Evolutionary conservation across 768 basidiomycete species (phyloP).

Genomic region (Leucosporidium creatinivorum): DNA sequence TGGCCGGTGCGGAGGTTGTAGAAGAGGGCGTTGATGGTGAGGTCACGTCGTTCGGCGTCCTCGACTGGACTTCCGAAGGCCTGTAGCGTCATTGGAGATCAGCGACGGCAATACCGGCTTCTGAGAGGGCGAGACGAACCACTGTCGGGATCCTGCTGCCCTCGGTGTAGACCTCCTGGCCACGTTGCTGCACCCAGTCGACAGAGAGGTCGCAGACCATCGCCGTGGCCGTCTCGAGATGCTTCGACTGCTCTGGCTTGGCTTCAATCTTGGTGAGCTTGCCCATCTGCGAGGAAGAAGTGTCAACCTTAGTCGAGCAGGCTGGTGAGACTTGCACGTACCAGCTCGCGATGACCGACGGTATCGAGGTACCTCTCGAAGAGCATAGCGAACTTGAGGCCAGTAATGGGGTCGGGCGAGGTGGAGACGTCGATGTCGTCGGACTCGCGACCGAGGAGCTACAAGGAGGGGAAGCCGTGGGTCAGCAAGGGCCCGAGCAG

Average conservation of each 20-base stretch:
- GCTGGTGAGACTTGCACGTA: background rate
- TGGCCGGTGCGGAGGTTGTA: constrained; percentile 81
- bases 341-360: constrained; percentile 49
- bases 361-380: constrained; percentile 59
- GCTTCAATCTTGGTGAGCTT: constrained; percentile 74
- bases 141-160: constrained; percentile 84
- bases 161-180: constrained; percentile 77
- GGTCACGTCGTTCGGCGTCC: constrained; percentile 83
- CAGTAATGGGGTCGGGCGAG: constrained; percentile 65
- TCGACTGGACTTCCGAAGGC: constrained; percentile 83
- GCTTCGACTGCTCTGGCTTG: constrained; percentile 96
- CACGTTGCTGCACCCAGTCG: constrained; percentile 84
- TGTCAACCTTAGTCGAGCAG: no score
- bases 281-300: constrained; percentile 40
- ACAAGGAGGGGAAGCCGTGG: background rate
- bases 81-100: constrained; percentile 44
- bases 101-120: background rate
- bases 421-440: constrained; percentile 93
- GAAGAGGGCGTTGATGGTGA: constrained; percentile 92
- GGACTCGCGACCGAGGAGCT: constrained; percentile 71
- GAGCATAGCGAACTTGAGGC: constrained; percentile 73
- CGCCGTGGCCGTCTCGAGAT: constrained; percentile 88
- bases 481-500: background rate
- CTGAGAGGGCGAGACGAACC: constrained; percentile 48
- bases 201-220: constrained; percentile 71